A percentile compares a stretch with the other conserved stretches of the same genome.
These are phyloP conservation scores for Colletotrichum melonis DNA, from an alignment of 2,329 filamentous ascomycete genomes.

Conservation along the genomic window DNA sequence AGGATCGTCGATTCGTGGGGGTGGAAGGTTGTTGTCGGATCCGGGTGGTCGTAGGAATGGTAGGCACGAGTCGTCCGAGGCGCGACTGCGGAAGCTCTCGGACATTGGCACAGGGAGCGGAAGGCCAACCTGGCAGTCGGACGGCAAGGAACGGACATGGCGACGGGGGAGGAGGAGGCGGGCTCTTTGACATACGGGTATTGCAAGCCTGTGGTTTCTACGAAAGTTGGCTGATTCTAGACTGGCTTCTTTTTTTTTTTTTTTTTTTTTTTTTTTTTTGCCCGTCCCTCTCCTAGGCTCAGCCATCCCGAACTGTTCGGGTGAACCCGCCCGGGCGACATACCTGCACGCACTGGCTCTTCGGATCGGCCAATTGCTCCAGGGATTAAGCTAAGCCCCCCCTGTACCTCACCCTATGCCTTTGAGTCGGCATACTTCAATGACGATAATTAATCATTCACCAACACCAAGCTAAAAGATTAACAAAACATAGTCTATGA, in stretches of 20 bases:
- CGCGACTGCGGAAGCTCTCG: neutral
- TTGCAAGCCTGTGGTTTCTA: neutral
- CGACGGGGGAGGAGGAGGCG: neutral
- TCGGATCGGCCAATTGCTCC: neutral
- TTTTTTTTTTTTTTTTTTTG: neutral
- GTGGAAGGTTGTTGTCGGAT: conserved; percentile 71
- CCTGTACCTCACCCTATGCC: neutral
- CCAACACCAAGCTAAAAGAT: neutral
- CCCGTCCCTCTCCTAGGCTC: neutral
- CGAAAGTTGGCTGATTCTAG: neutral
- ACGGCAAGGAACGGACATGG: conserved; percentile 14
- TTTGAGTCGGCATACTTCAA: neutral
- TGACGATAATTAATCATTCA: neutral
- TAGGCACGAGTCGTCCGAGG: conserved; percentile 57
- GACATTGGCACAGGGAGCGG: conserved; percentile 7
- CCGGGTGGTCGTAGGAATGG: conserved; percentile 79
- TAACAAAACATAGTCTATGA: neutral
- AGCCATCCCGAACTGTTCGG: neutral
- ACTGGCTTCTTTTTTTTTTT: neutral
- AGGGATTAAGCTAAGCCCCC: neutral
- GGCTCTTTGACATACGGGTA: neutral
- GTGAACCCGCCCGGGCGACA: neutral
- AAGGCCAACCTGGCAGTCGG: conserved; percentile 4
- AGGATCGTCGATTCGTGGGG: conserved; percentile 81
- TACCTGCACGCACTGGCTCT: neutral